A percentile compares a stretch with the other conserved stretches of the same genome.
These are phyloP conservation scores for Blastocystis sp. DNA, from an alignment of 352 stramenopile genomes.

Conservation along the genomic window DNA sequence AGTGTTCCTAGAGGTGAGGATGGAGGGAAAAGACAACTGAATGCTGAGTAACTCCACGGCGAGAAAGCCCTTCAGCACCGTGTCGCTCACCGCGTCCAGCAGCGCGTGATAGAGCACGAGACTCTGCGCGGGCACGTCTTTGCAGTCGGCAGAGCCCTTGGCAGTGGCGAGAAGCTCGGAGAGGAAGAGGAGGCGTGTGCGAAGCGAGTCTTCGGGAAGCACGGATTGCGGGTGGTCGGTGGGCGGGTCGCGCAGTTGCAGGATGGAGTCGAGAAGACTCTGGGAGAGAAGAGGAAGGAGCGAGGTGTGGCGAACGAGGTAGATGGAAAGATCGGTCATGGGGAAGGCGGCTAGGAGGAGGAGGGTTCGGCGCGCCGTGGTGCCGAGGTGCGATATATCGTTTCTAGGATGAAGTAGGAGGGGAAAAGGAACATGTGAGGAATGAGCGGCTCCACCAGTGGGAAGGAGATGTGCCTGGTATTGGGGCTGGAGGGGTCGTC, in stretches of 20 bases:
- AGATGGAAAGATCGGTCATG: slow-evolving; percentile 54
- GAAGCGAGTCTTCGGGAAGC: slow-evolving; percentile 23
- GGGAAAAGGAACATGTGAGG: slow-evolving; percentile 35
- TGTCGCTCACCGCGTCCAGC: not conserved
- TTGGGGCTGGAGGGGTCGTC: not conserved
- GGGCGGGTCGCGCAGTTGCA: not conserved
- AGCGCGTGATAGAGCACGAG: slow-evolving; percentile 9
- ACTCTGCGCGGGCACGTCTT: slow-evolving; percentile 8
- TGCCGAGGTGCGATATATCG: slow-evolving; percentile 35
- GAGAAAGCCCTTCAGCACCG: slow-evolving; percentile 29
- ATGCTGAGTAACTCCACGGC: slow-evolving; percentile 60
- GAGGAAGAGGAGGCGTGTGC: slow-evolving; percentile 16
- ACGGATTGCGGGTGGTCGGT: not conserved
- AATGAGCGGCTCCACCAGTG: slow-evolving; percentile 61
- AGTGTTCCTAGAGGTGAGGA: slow-evolving; percentile 27
- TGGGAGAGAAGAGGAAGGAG: slow-evolving; percentile 55
- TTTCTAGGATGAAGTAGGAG: slow-evolving; percentile 12
- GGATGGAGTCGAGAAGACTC: slow-evolving; percentile 53
- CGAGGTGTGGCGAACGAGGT: slow-evolving; percentile 28
- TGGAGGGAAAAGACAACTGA: not conserved
- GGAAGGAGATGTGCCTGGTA: slow-evolving; percentile 11
- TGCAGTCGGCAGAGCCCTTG: slow-evolving; percentile 44
- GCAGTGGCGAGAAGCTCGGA: slow-evolving; percentile 30
- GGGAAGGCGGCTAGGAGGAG: slow-evolving; percentile 67
- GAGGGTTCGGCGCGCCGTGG: slow-evolving; percentile 40